These are phyloP conservation scores for Cubamyces sp. DNA, from an alignment of 768 basidiomycete genomes.

Conservation along the genomic window DNA sequence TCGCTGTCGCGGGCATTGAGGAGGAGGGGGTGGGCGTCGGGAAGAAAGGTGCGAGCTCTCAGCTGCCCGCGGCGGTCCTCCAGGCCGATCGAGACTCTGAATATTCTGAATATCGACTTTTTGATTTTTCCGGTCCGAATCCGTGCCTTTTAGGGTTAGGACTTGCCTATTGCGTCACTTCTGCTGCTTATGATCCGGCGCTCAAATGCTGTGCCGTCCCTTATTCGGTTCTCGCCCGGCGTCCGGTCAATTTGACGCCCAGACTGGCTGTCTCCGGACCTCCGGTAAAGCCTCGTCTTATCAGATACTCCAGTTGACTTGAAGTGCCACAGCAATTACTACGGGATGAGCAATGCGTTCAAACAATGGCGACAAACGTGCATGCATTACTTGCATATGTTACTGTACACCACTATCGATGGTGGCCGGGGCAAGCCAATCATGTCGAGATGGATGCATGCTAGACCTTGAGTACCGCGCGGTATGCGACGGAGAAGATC, in stretches of 20 bases:
- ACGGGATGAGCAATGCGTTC: too few relatives aligned
- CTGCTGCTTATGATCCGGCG: constrained; percentile 2
- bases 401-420: too few relatives aligned
- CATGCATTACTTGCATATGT: too few relatives aligned
- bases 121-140: constrained; percentile 12
- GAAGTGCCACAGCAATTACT: too few relatives aligned
- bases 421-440: too few relatives aligned
- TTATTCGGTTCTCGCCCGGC: background rate
- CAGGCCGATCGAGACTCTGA: constrained; percentile 18
- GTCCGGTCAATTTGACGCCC: background rate
- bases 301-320: too few relatives aligned
- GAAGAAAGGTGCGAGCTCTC: background rate
- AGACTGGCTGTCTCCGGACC: too few relatives aligned
- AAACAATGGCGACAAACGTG: too few relatives aligned
- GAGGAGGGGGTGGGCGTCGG: constrained; percentile 9
- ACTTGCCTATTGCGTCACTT: constrained; percentile 12
- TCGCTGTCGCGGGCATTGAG: constrained; percentile 19
- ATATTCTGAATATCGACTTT: constrained; percentile 3
- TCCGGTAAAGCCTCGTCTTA: too few relatives aligned
- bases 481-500: too few relatives aligned
- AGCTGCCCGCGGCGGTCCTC: constrained; percentile 15
- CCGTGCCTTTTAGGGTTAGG: background rate
- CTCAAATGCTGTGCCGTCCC: constrained; percentile 6
- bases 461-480: too few relatives aligned
- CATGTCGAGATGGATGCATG: too few relatives aligned